phyloP scores from a whole-genome alignment of 2,329 filamentous ascomycete genomes.

The Cladosporium sp. region DNA sequence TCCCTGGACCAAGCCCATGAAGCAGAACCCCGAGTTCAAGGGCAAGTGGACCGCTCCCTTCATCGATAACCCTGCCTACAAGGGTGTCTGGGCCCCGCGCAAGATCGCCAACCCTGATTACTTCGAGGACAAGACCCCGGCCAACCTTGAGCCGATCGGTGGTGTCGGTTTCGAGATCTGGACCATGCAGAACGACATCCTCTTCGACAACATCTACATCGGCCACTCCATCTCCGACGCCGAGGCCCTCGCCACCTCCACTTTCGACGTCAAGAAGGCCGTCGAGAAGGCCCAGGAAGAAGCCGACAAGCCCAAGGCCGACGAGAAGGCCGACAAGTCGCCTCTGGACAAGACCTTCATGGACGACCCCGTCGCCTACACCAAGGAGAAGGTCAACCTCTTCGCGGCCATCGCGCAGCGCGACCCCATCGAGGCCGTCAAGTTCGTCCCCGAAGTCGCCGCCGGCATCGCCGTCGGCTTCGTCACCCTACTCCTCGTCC shows the following conservation, averaged over 20 bases:
- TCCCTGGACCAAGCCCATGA: constrained; percentile 85
- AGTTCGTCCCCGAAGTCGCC: constrained; percentile 87
- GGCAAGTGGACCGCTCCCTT: constrained; percentile 93
- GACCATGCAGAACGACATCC: constrained; percentile 99
- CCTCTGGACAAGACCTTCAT: constrained; percentile 78
- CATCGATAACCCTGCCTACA: constrained; percentile 97
- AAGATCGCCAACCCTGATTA: constrained; percentile 97
- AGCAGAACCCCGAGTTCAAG: constrained; percentile 95
- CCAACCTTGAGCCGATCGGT: constrained; percentile 97
- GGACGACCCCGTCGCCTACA: constrained; percentile 80
- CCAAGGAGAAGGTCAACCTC: constrained; percentile 88
- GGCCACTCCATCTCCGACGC: constrained; percentile 94
- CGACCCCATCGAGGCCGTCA: constrained; percentile 77
- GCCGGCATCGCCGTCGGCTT: constrained; percentile 69
- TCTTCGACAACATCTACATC: constrained; percentile 99
- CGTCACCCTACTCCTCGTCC: constrained; percentile 64
- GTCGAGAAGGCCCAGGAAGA: constrained; percentile 77
- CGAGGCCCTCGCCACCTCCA: constrained; percentile 80
- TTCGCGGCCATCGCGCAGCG: constrained; percentile 81
- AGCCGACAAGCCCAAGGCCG: constrained; percentile 71
- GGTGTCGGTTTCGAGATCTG: constrained; percentile 98
- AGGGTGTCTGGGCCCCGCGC: constrained; percentile 87
- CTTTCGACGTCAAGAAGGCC: constrained; percentile 81
- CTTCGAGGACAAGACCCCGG: constrained; percentile 93
- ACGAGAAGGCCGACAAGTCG: constrained; percentile 53